Evolutionary conservation across 176 grass and related monocot species (phyloP).

Genomic region (Oryza glaberrima): DNA sequence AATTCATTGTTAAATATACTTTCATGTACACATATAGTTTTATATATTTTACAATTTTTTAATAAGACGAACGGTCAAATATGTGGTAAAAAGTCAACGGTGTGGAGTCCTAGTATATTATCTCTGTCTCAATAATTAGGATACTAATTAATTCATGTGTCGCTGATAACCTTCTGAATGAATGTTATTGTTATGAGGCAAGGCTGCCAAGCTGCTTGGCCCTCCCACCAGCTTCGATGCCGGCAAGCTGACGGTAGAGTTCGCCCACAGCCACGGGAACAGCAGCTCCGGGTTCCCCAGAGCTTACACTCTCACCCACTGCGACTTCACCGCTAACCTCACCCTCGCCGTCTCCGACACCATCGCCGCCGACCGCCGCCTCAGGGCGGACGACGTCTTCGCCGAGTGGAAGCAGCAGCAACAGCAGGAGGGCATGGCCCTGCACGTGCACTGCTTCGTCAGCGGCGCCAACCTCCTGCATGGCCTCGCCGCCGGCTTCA

Average conservation of each 20-base stretch:
- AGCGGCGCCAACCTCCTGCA: slow-evolving; percentile 87
- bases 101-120: neutral
- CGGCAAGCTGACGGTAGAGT: slow-evolving; percentile 83
- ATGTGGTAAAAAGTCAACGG: too few species aligned
- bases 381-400: slow-evolving; percentile 68
- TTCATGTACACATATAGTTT: too few species aligned
- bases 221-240: slow-evolving; percentile 83
- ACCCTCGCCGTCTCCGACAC: slow-evolving; percentile 67
- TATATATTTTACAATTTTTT: too few species aligned
- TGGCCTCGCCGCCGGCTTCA: slow-evolving; percentile 74
- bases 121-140: too few species aligned
- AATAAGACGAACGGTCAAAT: too few species aligned
- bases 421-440: slow-evolving; percentile 52
- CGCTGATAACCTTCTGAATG: too few species aligned
- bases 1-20: too few species aligned
- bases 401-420: slow-evolving; percentile 90
- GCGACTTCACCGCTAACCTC: slow-evolving; percentile 88
- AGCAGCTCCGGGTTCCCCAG: slow-evolving; percentile 49
- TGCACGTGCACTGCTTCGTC: slow-evolving; percentile 96
- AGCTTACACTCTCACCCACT: slow-evolving; percentile 90
- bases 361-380: slow-evolving; percentile 61
- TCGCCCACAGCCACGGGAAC: slow-evolving; percentile 44
- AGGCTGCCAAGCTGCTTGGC: slow-evolving; percentile 76
- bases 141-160: too few species aligned
- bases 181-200: neutral